Evolutionary conservation across 2,329 filamentous ascomycete genomes (phyloP).

Genomic region (Xylariaceae sp.): DNA sequence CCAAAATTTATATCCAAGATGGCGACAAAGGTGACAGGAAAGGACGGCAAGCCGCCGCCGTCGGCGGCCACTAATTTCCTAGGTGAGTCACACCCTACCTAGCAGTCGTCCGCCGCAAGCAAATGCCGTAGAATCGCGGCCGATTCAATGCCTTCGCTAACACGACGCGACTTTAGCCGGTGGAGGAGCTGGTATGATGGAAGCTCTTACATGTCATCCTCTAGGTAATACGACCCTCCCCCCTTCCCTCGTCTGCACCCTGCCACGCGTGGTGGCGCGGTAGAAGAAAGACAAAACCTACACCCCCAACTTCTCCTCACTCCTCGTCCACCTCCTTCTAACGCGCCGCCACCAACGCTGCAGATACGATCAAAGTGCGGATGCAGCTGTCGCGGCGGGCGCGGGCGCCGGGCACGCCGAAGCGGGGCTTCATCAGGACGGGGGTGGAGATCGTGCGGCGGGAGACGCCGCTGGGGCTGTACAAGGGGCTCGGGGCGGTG

Average conservation of each 20-base stretch:
- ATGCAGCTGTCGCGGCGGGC: conserved; percentile 96
- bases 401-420: conserved; percentile 78
- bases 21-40: conserved; percentile 47
- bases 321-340: conserved; percentile 9
- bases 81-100: conserved; percentile 55
- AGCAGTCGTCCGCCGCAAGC: no score
- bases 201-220: conserved; percentile 93
- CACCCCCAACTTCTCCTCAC: no score
- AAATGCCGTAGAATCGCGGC: conserved; percentile 6
- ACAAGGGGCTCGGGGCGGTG: conserved; percentile 98
- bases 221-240: conserved; percentile 62
- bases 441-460: conserved; percentile 83
- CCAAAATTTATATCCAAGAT: conserved; percentile 32
- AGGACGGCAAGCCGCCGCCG: conserved; percentile 71
- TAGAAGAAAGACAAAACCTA: no score
- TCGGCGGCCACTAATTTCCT: conserved; percentile 90
- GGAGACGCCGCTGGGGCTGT: conserved; percentile 90
- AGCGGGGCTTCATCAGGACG: conserved; percentile 85
- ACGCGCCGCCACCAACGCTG: not conserved
- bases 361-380: conserved; percentile 96
- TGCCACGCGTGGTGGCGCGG: no score
- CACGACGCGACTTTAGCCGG: conserved; percentile 64
- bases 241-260: conserved; percentile 1
- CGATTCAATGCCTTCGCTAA: conserved; percentile 29
- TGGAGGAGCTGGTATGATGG: conserved; percentile 98